These are phyloP conservation scores for Myrmaecium sp. DNA, from an alignment of 2,329 filamentous ascomycete genomes.

Conservation along the genomic window DNA sequence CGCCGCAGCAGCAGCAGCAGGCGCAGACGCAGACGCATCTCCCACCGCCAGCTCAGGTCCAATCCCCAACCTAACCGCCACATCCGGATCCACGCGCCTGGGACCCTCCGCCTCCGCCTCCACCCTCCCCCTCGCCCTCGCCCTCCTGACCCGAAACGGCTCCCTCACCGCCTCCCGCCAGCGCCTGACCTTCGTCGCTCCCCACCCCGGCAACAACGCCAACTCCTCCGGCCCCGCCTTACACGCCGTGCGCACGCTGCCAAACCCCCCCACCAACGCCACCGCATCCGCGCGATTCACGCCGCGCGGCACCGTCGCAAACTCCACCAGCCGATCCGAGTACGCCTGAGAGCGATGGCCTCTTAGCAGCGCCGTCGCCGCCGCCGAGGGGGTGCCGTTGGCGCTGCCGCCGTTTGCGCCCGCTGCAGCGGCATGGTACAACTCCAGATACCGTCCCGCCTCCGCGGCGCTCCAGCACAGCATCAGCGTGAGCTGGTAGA, in stretches of 20 bases:
- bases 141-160: slow-evolving; percentile 62
- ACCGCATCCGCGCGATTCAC: slow-evolving; percentile 94
- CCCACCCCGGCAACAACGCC: slow-evolving; percentile 75
- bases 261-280: slow-evolving; percentile 79
- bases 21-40: slow-evolving; percentile 9
- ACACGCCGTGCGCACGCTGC: slow-evolving; percentile 68
- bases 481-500: slow-evolving; percentile 85
- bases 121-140: slow-evolving; percentile 9
- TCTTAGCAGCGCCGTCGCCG: no score
- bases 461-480: slow-evolving; percentile 91
- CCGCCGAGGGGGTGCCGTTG: slow-evolving; percentile 56
- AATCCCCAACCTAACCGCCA: slow-evolving; percentile 13
- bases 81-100: slow-evolving; percentile 7
- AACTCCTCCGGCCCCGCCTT: slow-evolving; percentile 82
- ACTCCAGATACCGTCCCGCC: slow-evolving; percentile 80
- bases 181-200: slow-evolving; percentile 79
- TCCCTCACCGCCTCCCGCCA: slow-evolving; percentile 74
- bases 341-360: no score
- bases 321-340: slow-evolving; percentile 74
- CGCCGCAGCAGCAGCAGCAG: slow-evolving; percentile 7
- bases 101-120: no score
- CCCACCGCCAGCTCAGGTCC: slow-evolving; percentile 16
- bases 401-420: slow-evolving; percentile 67
- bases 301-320: slow-evolving; percentile 74
- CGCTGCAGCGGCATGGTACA: slow-evolving; percentile 85